phyloP scores from a whole-genome alignment of 2,329 filamentous ascomycete species.

The Alternaria novae-zelandiae region DNA sequence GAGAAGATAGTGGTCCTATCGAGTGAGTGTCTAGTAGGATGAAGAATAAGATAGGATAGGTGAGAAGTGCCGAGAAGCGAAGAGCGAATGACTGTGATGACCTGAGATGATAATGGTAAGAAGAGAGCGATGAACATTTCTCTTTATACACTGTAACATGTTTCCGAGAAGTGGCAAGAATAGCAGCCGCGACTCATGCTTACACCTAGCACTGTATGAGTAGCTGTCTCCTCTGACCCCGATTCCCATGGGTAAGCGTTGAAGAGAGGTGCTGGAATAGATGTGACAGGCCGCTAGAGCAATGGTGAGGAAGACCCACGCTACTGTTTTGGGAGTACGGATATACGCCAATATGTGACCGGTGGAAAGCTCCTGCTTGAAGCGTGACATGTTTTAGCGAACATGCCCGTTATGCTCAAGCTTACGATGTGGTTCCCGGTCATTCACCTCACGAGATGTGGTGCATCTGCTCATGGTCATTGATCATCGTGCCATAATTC shows the following conservation, averaged over 20 bases:
- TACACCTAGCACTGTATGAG: slow-evolving; percentile 4
- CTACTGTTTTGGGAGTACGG: slow-evolving; percentile 20
- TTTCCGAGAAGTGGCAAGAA: slow-evolving; percentile 15
- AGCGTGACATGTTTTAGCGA: slow-evolving; percentile 20
- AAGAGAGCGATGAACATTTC: slow-evolving; percentile 1
- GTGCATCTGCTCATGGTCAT: background rate
- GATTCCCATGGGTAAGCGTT: slow-evolving; percentile 13
- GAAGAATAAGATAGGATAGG: background rate
- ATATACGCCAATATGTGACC: slow-evolving; percentile 16
- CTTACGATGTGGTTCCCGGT: background rate
- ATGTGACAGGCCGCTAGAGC: slow-evolving; percentile 20
- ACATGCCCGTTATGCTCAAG: slow-evolving; percentile 15
- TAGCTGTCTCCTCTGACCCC: slow-evolving; percentile 13
- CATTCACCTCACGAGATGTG: background rate
- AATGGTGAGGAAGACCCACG: slow-evolving; percentile 23
- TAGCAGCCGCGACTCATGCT: slow-evolving; percentile 18
- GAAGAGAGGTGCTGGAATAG: slow-evolving; percentile 14
- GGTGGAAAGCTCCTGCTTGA: slow-evolving; percentile 17
- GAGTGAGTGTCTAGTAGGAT: slow-evolving; percentile 12
- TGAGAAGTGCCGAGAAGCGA: slow-evolving; percentile 1
- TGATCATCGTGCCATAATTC: background rate
- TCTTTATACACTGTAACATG: slow-evolving; percentile 30
- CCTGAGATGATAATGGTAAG: slow-evolving; percentile 9
- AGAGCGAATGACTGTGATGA: slow-evolving; percentile 20
- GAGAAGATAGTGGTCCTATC: background rate